A percentile compares a stretch with the other conserved stretches of the same genome.
These are phyloP conservation scores for Nyctanthes arbortristis DNA, from an alignment of 257 asterid genomes.

Conservation along the genomic window DNA sequence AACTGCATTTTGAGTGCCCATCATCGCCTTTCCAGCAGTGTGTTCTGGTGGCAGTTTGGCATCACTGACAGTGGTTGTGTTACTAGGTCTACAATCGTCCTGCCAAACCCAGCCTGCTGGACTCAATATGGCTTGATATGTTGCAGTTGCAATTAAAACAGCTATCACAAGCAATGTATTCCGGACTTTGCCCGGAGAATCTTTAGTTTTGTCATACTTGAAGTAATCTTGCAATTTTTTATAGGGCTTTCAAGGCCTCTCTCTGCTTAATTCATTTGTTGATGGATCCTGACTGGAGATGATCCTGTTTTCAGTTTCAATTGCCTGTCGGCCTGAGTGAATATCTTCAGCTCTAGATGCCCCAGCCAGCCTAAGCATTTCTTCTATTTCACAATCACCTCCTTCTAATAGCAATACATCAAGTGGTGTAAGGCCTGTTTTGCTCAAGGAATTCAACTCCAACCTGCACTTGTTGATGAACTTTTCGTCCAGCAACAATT, in stretches of 20 bases:
- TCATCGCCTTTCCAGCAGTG: constrained; percentile 46
- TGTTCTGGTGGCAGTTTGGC: constrained; percentile 10
- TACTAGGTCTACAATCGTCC: constrained; percentile 27
- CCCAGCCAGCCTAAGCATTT: neutral
- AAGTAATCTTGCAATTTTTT: constrained; percentile 33
- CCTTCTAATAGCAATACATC: constrained; percentile 30
- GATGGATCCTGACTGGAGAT: neutral
- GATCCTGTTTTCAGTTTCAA: no score
- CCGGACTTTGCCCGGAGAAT: constrained; percentile 41
- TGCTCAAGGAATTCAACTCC: constrained; percentile 49
- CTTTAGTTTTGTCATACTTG: constrained; percentile 30
- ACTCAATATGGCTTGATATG: constrained; percentile 54
- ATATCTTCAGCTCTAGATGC: no score
- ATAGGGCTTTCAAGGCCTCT: constrained; percentile 18
- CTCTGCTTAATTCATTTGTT: neutral
- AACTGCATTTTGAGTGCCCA: constrained; percentile 32
- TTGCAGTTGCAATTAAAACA: constrained; percentile 42
- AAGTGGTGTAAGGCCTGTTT: constrained; percentile 43
- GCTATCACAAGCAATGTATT: constrained; percentile 43
- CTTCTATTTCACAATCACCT: constrained; percentile 25
- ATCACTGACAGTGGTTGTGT: neutral
- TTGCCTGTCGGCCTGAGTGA: neutral
- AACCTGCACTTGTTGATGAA: constrained; percentile 16
- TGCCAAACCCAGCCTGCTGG: constrained; percentile 76
- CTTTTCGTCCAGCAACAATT: constrained; percentile 37